Conservation (phyloP, 345 rosid genomes). For the Litchi chinensis region DNA sequence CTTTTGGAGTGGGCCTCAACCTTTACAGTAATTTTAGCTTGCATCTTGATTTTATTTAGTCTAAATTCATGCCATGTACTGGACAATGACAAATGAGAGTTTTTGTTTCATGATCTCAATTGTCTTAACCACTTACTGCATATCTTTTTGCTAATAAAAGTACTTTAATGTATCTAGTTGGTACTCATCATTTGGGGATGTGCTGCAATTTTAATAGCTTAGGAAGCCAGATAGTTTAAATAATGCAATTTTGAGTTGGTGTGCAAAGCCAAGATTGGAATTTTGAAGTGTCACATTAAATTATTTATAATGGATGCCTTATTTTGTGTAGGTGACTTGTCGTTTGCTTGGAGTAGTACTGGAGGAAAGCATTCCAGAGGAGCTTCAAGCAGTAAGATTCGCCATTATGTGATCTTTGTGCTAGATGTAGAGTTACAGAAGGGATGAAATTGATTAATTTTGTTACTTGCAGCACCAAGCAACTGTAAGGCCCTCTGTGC, state of each 20-base stretch:
- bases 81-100: neutral
- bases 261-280: conserved; percentile 13
- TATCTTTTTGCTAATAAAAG: neutral
- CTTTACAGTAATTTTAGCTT: conserved; percentile 2
- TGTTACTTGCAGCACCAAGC: conserved; percentile 67
- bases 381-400: conserved; percentile 62
- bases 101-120: neutral
- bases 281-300: neutral
- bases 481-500: conserved; percentile 81
- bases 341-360: conserved; percentile 88
- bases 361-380: conserved; percentile 89
- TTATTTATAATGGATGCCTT: conserved; percentile 15
- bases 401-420: conserved; percentile 10
- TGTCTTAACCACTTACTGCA: neutral
- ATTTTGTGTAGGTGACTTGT: conserved; percentile 73
- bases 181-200: neutral
- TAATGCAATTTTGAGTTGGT: neutral
- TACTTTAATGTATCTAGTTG: neutral
- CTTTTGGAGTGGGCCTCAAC: neutral
- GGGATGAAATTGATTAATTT: conserved; percentile 18
- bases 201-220: neutral
- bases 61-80: neutral
- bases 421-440: conserved; percentile 16
- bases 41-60: conserved; percentile 4
- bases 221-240: neutral